Base-by-base conservation (phyloP, 2,329 filamentous ascomycete species). In the Aurifilum marmelostoma region DNA sequence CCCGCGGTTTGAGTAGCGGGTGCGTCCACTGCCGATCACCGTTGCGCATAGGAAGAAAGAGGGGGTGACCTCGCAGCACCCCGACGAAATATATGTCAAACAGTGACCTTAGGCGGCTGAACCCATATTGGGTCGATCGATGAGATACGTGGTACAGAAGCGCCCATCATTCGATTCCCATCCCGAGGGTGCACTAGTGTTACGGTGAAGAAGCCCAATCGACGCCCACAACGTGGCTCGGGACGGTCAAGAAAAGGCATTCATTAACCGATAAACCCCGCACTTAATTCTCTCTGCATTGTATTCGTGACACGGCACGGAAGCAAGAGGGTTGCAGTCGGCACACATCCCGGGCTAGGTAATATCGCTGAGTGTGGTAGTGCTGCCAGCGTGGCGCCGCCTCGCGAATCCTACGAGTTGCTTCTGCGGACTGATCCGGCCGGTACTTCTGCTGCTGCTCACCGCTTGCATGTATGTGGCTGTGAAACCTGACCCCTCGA, bases 151-250 rank as follows among this genome's bases (percentile, higher is more conserved):
- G 14, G 37, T 41, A 70, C 66, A 54, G 12, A 41, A 43, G 39
- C 47, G 54, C 41, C 58, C 63, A 68, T 70, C 69, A 62, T 68
- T 65, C 69, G 62, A 68, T 70, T 58, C 66, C 66, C 67, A n/a
- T 65, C 32, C 63, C 66, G 39, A 29, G 56, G 62, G 63, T 62
- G 69, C 58, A 37, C 56, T n/a, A 12, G 65, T 67, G 63, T 37
- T 60, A 68, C 68, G n/a, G 32, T 34, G 27, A 21, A 24, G n/a
- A 21, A 66, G 37, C 66, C 69, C 69, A 70, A 70, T 70, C 56
- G 58, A 58, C 63, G 52, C 14, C 47, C 12, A 24, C n/a, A 66
- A 68, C 69, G 58, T 68, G 63, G 54, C 21, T 32, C 34, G 34
- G 39, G 43, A 37, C n/a, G 60, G 47, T 56, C n/a, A 29, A 50